phyloP scores from a whole-genome alignment of 2,329 filamentous ascomycete genomes.

The Ophiostoma ulmi region DNA sequence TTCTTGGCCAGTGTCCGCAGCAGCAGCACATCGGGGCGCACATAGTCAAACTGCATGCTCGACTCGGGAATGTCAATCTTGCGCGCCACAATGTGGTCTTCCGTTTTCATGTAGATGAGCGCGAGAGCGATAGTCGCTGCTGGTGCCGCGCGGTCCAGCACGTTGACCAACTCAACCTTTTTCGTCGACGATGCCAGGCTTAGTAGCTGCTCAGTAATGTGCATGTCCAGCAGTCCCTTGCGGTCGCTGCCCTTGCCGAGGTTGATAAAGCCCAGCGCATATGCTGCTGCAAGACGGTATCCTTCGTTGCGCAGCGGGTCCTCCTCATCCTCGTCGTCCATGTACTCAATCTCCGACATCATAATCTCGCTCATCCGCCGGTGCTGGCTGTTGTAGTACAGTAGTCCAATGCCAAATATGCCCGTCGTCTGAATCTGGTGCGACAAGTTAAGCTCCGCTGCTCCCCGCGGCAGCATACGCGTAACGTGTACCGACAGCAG shows the following conservation, averaged over 20 bases:
- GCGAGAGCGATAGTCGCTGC: conserved; percentile 88
- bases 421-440: conserved; percentile 91
- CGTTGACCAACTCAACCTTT: conserved; percentile 84
- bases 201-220: conserved; percentile 80
- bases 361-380: conserved; percentile 98
- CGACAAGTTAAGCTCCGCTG: conserved; percentile 89
- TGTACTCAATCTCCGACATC: conserved; percentile 93
- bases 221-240: conserved; percentile 88
- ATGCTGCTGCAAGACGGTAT: conserved; percentile 91
- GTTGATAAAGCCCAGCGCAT: conserved; percentile 91
- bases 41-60: conserved; percentile 86
- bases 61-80: conserved; percentile 94
- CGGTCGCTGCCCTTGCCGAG: conserved; percentile 84
- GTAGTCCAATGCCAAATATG: conserved; percentile 90
- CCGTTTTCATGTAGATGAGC: conserved; percentile 95
- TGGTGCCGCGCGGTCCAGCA: conserved; percentile 86
- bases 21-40: conserved; percentile 86
- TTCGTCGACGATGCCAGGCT: conserved; percentile 82
- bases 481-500: conserved; percentile 94
- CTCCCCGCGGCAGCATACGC: conserved; percentile 83
- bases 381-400: conserved; percentile 94
- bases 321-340: conserved; percentile 74
- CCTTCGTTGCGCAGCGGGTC: conserved; percentile 86
- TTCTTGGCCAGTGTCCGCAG: conserved; percentile 84
- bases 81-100: conserved; percentile 76